Evolutionary conservation across 139 green algal genomes (phyloP).

Genomic region (Eudorina sp.): DNA sequence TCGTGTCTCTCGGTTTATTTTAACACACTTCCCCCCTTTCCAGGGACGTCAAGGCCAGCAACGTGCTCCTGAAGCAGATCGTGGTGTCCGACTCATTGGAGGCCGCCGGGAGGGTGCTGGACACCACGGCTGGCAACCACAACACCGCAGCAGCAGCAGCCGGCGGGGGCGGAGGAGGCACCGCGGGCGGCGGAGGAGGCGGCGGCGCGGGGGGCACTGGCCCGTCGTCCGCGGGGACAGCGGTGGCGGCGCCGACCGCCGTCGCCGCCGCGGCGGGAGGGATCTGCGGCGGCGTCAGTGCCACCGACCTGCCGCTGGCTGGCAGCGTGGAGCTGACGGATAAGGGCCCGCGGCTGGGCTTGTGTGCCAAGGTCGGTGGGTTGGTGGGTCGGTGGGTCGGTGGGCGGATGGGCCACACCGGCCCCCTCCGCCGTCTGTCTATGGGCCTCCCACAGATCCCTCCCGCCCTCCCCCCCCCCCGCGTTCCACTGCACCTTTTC

Average conservation of each 20-base stretch:
- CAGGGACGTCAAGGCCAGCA: conserved; percentile 46
- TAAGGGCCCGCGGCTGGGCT: neutral
- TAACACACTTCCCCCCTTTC: neutral
- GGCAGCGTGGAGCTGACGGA: neutral
- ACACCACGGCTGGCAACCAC: no score
- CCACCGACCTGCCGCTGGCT: neutral
- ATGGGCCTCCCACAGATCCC: no score
- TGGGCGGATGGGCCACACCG: no score
- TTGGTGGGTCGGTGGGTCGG: no score
- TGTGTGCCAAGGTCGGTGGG: conserved; percentile 46
- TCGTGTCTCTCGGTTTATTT: no score
- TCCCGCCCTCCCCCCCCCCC: no score
- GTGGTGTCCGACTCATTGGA: conserved; percentile 17
- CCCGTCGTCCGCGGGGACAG: neutral
- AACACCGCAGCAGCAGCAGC: no score
- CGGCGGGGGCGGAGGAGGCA: no score
- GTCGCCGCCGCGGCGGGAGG: neutral
- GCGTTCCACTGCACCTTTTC: no score
- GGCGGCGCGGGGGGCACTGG: neutral
- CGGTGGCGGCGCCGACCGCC: neutral
- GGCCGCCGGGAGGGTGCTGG: conserved; percentile 2
- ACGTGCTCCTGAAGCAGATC: conserved; percentile 41
- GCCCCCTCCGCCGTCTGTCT: no score
- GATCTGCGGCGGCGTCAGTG: neutral
- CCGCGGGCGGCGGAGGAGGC: no score